These are phyloP conservation scores for Marasmius sp. DNA, from an alignment of 1,284 basidiomycete species.

Conservation along the genomic window DNA sequence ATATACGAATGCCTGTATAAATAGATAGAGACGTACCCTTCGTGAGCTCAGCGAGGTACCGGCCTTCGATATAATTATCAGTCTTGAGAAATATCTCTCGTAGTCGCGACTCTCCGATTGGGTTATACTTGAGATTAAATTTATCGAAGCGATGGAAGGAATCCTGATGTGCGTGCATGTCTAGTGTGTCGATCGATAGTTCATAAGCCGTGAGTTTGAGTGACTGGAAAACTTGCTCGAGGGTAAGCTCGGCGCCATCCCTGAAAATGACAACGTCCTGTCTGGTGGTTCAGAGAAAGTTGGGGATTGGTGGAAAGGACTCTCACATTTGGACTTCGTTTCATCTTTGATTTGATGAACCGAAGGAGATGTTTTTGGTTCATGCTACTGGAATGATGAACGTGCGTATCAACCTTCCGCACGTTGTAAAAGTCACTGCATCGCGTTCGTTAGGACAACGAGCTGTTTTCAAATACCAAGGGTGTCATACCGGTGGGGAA, in stretches of 20 bases:
- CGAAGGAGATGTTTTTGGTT: conserved; percentile 99
- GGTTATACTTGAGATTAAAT: conserved; percentile 93
- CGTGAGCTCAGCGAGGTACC: conserved; percentile 94
- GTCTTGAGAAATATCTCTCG: conserved; percentile 99
- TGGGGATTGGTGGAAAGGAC: not conserved
- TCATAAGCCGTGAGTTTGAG: conserved; percentile 97
- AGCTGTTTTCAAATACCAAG: not conserved
- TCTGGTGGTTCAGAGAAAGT: not conserved
- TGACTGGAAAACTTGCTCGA: conserved; percentile 94
- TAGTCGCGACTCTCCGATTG: conserved; percentile 92
- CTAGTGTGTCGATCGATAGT: conserved; percentile 96
- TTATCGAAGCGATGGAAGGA: conserved; percentile 98
- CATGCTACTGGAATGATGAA: conserved; percentile 98
- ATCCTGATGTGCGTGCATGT: conserved; percentile 99
- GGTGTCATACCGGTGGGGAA: conserved; percentile 69
- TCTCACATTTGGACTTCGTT: conserved; percentile 70
- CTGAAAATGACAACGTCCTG: conserved; percentile 96
- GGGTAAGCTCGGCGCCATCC: conserved; percentile 87
- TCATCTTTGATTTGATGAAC: conserved; percentile 99
- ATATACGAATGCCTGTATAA: too few species aligned
- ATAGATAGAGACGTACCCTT: conserved; percentile 53
- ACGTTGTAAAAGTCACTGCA: conserved; percentile 96
- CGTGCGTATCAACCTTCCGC: conserved; percentile 97
- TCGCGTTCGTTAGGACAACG: conserved; percentile 2
- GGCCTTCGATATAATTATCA: conserved; percentile 90